phyloP scores from a whole-genome alignment of 257 asterid genomes.

The Scutellaria barbata region DNA sequence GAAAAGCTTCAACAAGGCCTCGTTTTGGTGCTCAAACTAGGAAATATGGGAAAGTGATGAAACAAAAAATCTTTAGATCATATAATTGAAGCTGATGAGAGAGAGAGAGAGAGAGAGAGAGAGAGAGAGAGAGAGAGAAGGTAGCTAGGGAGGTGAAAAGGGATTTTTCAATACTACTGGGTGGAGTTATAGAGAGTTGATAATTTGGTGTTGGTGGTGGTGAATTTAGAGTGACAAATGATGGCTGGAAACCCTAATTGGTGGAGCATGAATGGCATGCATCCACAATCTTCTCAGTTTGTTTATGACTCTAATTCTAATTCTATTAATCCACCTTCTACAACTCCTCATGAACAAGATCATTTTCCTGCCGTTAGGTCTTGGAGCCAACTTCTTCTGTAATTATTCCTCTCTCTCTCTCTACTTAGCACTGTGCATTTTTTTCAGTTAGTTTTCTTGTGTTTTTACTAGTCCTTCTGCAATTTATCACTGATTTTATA shows the following conservation, averaged over 20 bases:
- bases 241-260: conserved; percentile 98
- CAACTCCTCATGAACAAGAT: conserved; percentile 24
- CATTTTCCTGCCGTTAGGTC: conserved; percentile 59
- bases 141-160: background rate
- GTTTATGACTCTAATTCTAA: conserved; percentile 6
- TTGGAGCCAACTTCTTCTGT: conserved; percentile 75
- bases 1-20: conserved; percentile 43
- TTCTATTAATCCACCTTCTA: conserved; percentile 22
- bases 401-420: conserved; percentile 36
- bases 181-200: background rate
- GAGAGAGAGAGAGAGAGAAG: conserved; percentile 22
- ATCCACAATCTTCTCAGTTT: conserved; percentile 44
- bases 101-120: conserved; percentile 26
- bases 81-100: background rate
- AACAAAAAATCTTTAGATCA: background rate
- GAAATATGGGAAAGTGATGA: conserved; percentile 32
- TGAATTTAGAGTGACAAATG: conserved; percentile 42
- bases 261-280: conserved; percentile 88
- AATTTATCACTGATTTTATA: background rate
- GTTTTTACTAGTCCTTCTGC: background rate
- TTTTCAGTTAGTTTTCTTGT: background rate
- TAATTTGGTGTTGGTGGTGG: background rate
- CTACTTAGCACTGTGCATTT: background rate
- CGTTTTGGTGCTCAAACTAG: conserved; percentile 41
- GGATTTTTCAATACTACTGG: background rate